Evolutionary conservation across 805 yeast genomes (phyloP).

Genomic region (Saccharomycopsis guyanensis): DNA sequence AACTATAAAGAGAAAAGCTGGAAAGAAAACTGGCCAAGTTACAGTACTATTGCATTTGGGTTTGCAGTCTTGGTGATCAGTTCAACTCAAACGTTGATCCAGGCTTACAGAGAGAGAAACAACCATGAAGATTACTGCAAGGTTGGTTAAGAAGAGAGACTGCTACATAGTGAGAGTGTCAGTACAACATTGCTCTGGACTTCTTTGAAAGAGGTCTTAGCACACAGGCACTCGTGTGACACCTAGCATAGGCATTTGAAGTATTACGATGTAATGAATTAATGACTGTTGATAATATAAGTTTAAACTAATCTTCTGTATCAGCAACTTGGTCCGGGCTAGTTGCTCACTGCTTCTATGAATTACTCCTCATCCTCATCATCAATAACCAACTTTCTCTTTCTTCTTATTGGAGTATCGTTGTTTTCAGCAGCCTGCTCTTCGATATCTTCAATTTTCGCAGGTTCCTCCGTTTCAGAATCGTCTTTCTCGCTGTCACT

Average conservation of each 20-base stretch:
- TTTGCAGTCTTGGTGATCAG: conserved; percentile 69
- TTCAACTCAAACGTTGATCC: conserved; percentile 52
- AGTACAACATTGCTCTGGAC: not conserved
- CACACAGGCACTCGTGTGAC: too few relatives aligned
- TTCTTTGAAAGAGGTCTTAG: not conserved
- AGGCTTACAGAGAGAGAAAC: conserved; percentile 1
- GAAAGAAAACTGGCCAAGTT: conserved; percentile 46
- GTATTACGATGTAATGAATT: too few relatives aligned
- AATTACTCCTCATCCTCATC: not conserved
- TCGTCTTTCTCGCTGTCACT: not conserved
- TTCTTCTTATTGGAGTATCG: not conserved
- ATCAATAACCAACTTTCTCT: not conserved
- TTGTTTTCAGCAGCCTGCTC: not conserved
- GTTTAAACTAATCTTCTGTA: too few relatives aligned
- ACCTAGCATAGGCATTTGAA: too few relatives aligned
- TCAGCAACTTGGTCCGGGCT: too few relatives aligned
- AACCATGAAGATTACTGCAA: conserved; percentile 4
- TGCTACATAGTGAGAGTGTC: too few relatives aligned
- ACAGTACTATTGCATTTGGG: conserved; percentile 64
- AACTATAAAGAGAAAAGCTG: conserved; percentile 33
- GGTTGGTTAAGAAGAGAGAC: conserved; percentile 6
- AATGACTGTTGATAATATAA: too few relatives aligned
- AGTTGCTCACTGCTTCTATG: too few relatives aligned
- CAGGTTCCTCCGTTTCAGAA: not conserved
- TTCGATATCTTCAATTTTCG: not conserved